Conservation (phyloP, 495 filamentous ascomycete genomes). For the Lentithecium fluviatile region DNA sequence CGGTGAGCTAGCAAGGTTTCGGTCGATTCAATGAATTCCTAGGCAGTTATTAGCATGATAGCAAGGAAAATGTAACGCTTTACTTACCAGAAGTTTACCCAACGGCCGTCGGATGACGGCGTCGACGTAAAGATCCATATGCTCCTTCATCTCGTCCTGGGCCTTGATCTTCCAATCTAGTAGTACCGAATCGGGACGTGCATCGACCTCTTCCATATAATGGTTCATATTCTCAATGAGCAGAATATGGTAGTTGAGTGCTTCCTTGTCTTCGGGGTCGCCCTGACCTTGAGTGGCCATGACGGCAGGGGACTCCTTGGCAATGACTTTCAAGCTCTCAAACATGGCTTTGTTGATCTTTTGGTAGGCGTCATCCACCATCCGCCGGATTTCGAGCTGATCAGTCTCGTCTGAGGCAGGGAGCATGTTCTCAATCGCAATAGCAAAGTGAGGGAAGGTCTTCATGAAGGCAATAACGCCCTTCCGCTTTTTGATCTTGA, state of each 20-base stretch:
- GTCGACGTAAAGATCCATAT: conserved; percentile 81
- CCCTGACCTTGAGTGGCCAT: conserved; percentile 35
- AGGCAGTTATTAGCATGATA: not conserved
- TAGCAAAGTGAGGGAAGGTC: conserved; percentile 81
- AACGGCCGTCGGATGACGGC: conserved; percentile 85
- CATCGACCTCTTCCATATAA: conserved; percentile 85
- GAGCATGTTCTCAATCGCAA: conserved; percentile 80
- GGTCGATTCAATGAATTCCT: conserved; percentile 84
- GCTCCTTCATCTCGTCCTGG: conserved; percentile 75
- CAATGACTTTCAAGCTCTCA: conserved; percentile 91
- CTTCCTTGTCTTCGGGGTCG: conserved; percentile 81
- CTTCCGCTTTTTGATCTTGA: conserved; percentile 97
- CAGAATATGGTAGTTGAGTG: conserved; percentile 92
- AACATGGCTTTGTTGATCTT: conserved; percentile 95
- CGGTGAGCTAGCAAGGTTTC: conserved; percentile 61
- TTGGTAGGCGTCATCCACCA: conserved; percentile 82
- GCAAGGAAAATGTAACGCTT: not conserved
- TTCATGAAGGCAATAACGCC: conserved; percentile 93
- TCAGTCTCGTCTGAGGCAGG: conserved; percentile 42
- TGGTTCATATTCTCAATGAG: conserved; percentile 99
- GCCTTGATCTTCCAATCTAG: conserved; percentile 78
- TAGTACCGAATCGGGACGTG: conserved; percentile 69
- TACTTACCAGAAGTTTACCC: conserved; percentile 63
- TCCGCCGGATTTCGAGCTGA: conserved; percentile 57
- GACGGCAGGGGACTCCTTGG: conserved; percentile 79